Evolutionary conservation across 2,329 filamentous ascomycete genomes (phyloP), one percentile per base, ranked within the genome.

Genomic region (Fonsecaea nubica): DNA sequence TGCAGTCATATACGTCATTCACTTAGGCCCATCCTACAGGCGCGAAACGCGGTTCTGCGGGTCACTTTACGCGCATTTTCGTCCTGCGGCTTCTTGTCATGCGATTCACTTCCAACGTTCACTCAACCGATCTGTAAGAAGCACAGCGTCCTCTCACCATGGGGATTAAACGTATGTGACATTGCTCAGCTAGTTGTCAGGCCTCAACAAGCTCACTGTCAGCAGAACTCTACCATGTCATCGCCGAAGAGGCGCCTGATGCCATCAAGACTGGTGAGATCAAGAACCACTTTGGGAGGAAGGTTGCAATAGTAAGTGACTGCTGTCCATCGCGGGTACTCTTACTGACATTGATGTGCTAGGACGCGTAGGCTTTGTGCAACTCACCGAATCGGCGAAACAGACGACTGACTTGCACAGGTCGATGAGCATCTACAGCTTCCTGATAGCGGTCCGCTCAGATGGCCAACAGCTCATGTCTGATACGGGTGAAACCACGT

Each of bases 341-440:
- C 7, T 4, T 45, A 33, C 69, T 70, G 53, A 69, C 48, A 58
- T 8, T 7, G 4, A 53, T 48, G 18, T 54, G 53, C 5, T 65
- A 82, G 81, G 82, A 84, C 79, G 81, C 81, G 81, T 83, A 79
- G 66, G 64, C 30, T 36, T 33, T 18, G 13, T 18, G 35, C 9
- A 15, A 33, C 45, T 10, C 32, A 8, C 33, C 21, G 8, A 30
- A 54, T 15, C 32, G 2, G 18, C 30, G 32, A 56, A 56, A 77
- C 42, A 18, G 13, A 7, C 3, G n/a, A 32, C 55, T 60, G 33
- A 62, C 62, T 55, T 35, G 38, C 58, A 66, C 74, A 92, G 89
- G 54, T 99, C 95, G 56, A 99, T 99, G 95, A 96, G 92, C 81
- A 92, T 99, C 76, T 99, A 99, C 85, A 96, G 92, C 80, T 99